These are phyloP conservation scores for Epichloe hybrida DNA, from an alignment of 2,329 filamentous ascomycete genomes.

Conservation along the genomic window DNA sequence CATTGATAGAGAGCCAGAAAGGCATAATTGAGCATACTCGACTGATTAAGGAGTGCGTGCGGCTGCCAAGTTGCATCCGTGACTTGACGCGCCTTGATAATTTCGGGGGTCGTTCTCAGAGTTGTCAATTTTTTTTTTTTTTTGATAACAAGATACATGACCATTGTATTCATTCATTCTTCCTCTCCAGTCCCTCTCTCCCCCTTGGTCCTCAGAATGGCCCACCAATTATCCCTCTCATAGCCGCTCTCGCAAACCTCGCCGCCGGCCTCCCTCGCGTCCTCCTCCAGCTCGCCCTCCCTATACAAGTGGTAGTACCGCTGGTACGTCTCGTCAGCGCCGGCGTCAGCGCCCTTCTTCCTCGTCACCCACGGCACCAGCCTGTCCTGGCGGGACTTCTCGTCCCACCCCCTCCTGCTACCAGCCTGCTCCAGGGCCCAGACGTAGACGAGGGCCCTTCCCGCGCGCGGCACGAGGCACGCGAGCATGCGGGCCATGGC, in stretches of 20 bases:
- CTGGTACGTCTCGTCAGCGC: slow-evolving; percentile 60
- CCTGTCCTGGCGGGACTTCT: slow-evolving; percentile 72
- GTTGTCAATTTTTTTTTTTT: no score
- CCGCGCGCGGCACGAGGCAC: slow-evolving; percentile 45
- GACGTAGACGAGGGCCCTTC: slow-evolving; percentile 71
- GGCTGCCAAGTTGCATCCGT: neutral
- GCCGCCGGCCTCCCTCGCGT: slow-evolving; percentile 63
- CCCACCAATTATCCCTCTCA: slow-evolving; percentile 99
- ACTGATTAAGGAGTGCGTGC: neutral
- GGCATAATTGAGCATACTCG: neutral
- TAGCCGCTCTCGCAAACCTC: slow-evolving; percentile 69
- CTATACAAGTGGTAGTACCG: slow-evolving; percentile 91
- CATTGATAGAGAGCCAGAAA: slow-evolving; percentile 1
- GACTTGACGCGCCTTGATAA: no score
- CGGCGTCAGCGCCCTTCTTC: no score
- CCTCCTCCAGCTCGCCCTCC: slow-evolving; percentile 72
- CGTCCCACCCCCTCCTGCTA: slow-evolving; percentile 81
- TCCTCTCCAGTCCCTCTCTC: neutral
- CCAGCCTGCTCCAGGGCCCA: slow-evolving; percentile 89
- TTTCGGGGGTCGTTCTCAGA: no score
- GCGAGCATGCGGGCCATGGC: slow-evolving; percentile 60
- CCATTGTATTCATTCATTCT: no score
- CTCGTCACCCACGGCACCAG: slow-evolving; percentile 87
- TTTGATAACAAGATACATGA: no score
- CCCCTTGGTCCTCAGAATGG: slow-evolving; percentile 33